Evolutionary conservation across 148 eudicot species (phyloP), one percentile per base, ranked within the genome.

Genomic region (Pharnaceum exiguum): DNA sequence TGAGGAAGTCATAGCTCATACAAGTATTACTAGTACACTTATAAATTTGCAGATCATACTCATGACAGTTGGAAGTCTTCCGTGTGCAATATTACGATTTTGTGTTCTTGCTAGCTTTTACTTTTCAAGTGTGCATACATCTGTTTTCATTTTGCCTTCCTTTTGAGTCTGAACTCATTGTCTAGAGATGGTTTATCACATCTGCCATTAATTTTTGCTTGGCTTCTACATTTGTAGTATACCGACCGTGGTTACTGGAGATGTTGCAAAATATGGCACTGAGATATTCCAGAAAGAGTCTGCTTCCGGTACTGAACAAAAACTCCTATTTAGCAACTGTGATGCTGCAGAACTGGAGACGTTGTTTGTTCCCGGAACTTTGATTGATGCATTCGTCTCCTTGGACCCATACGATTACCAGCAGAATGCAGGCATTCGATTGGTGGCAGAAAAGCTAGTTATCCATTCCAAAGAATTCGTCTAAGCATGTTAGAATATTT

Each of bases 371-470:
- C 75, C 89, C 0, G 91, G 89, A 42, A 67, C 67, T 43, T 42
- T 51, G 15, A 62, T 94, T 55, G 95, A 86, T 53, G 95, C 79
- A 10, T 84, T 63, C 68, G 62, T 94, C 76, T 74, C 91, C 5
- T 73, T 94, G 66, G 85, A 81, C 54, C 70, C 83, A 1, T 89
- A 83, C 60, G 95, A 89, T 69, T 83, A 68, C 69, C 90, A 81
- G 48, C 96, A 86, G 64, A 78, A 60, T 56, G 86, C 91, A 46
- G 96, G 99, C 37, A 80, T 94, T 59, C 83, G 91, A 18, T 63
- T 89, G 68, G 89, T 89, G 21, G 91, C 96, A 16, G 80, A 78
- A 47, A 89, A 94, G 64, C 38, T 94, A 75, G 69, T 84, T 30
- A 38, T 89, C 23, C 79, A 73, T 62, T 67, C 83, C 28, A 63